Conservation (phyloP, 2,329 filamentous ascomycete species). For the Penicillium sp. region DNA sequence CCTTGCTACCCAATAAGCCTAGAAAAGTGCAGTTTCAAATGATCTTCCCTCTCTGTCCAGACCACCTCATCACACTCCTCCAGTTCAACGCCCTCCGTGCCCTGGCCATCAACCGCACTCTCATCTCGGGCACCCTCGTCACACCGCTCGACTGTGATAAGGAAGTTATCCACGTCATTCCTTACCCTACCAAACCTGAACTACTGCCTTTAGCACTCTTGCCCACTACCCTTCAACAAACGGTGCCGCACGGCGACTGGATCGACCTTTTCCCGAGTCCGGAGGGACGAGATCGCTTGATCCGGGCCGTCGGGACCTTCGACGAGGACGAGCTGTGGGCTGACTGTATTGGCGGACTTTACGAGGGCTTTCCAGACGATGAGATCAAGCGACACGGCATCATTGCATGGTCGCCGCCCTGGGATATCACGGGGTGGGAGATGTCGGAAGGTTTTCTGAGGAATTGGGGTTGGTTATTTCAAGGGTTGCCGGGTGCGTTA, state of each 20-base stretch:
- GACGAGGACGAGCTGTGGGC: constrained; percentile 49
- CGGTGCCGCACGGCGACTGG: constrained; percentile 42
- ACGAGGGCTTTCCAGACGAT: constrained; percentile 46
- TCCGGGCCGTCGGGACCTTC: constrained; percentile 37
- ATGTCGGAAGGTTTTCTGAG: constrained; percentile 43
- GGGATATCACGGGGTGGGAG: constrained; percentile 44
- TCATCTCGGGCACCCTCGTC: constrained; percentile 35
- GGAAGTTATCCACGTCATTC: constrained; percentile 30
- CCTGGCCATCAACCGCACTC: constrained; percentile 36
- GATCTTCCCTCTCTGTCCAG: constrained; percentile 42
- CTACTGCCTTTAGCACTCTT: constrained; percentile 35
- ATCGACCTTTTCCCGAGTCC: constrained; percentile 46
- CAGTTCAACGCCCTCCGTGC: constrained; percentile 46
- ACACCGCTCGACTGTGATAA: constrained; percentile 35
- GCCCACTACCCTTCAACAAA: constrained; percentile 45
- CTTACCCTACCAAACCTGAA: constrained; percentile 30
- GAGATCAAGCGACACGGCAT: constrained; percentile 44
- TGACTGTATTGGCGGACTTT: constrained; percentile 47
- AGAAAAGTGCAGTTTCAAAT: constrained; percentile 21
- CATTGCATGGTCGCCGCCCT: constrained; percentile 47
- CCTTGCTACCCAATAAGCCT: constrained; percentile 28
- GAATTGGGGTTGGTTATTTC: constrained; percentile 25
- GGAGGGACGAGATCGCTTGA: constrained; percentile 42
- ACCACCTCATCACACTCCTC: constrained; percentile 47
- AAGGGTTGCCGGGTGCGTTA: constrained; percentile 11